Conservation (phyloP, 2,329 filamentous ascomycete species). For the Coniosporium tulheliwenetii region DNA sequence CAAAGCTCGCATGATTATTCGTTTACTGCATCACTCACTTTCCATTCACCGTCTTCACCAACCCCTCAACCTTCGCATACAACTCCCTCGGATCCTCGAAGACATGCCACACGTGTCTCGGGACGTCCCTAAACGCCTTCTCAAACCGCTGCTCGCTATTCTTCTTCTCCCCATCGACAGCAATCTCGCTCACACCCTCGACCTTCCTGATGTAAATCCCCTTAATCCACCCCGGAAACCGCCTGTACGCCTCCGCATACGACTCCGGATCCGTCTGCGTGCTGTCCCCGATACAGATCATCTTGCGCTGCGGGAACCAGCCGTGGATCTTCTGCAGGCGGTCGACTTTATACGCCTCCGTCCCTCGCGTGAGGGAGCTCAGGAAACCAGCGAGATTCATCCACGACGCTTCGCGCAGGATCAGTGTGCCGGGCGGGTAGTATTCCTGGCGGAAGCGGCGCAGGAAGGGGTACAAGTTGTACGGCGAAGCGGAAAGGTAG, state of each 20-base stretch:
- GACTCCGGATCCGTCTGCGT: conserved; percentile 85
- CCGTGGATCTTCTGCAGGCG: conserved; percentile 62
- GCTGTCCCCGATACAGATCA: conserved; percentile 78
- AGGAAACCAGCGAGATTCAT: conserved; percentile 70
- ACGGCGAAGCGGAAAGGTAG: conserved; percentile 86
- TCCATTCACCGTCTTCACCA: conserved; percentile 5
- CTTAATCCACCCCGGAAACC: conserved; percentile 60
- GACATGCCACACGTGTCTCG: conserved; percentile 58
- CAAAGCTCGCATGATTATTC: too few relatives aligned
- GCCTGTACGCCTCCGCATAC: conserved; percentile 63
- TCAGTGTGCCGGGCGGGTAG: conserved; percentile 65
- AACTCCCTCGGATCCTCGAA: conserved; percentile 64
- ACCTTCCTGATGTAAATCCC: conserved; percentile 80
- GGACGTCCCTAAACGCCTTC: conserved; percentile 64
- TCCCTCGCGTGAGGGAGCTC: conserved; percentile 62
- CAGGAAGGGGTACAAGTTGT: conserved; percentile 85
- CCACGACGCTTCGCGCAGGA: conserved; percentile 76
- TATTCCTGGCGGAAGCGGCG: conserved; percentile 53
- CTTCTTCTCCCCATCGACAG: conserved; percentile 57
- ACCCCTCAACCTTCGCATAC: conserved; percentile 19
- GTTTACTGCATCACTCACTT: too few relatives aligned
- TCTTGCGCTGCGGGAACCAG: conserved; percentile 65
- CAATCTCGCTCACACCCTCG: conserved; percentile 41
- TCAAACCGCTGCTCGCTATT: conserved; percentile 56
- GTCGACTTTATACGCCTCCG: conserved; percentile 72